Conservation (phyloP, 306 rosid species). For the Albizia julibrissin region DNA sequence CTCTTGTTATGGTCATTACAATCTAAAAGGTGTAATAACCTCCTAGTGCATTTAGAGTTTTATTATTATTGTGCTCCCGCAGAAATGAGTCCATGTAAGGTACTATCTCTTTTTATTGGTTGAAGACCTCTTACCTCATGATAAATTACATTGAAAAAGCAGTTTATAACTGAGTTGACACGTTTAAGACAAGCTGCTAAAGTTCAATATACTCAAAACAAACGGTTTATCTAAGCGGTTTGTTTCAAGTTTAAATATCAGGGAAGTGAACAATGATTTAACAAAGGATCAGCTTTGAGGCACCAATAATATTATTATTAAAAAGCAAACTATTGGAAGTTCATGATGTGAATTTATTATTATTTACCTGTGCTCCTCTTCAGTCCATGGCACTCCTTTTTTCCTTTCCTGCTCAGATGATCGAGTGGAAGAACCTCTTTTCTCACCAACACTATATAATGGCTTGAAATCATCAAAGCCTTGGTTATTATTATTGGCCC, state of each 20-base stretch:
- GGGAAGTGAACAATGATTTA: constrained; percentile 19
- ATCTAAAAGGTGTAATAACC: not conserved
- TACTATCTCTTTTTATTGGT: not conserved
- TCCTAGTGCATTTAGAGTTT: not conserved
- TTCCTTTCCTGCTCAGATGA: constrained; percentile 85
- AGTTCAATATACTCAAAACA: constrained; percentile 16
- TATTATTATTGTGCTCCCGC: not conserved
- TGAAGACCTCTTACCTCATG: not conserved
- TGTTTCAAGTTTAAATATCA: constrained; percentile 6
- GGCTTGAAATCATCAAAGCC: constrained; percentile 69
- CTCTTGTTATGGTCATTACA: not conserved
- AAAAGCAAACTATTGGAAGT: not conserved
- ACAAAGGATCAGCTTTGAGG: not conserved
- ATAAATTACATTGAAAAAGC: too few species aligned
- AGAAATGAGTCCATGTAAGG: not conserved
- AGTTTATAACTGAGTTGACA: not conserved
- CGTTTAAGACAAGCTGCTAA: not conserved
- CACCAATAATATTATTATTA: not conserved
- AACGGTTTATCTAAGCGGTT: constrained; percentile 16
- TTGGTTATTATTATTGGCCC: constrained; percentile 53
- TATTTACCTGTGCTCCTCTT: constrained; percentile 84
- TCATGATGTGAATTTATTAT: not conserved
- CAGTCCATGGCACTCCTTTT: constrained; percentile 94
- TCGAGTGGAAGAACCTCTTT: constrained; percentile 57
- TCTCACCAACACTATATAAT: constrained; percentile 55